phyloP scores from a whole-genome alignment of 1,284 basidiomycete species.

The Ceratobasidium sp. region DNA sequence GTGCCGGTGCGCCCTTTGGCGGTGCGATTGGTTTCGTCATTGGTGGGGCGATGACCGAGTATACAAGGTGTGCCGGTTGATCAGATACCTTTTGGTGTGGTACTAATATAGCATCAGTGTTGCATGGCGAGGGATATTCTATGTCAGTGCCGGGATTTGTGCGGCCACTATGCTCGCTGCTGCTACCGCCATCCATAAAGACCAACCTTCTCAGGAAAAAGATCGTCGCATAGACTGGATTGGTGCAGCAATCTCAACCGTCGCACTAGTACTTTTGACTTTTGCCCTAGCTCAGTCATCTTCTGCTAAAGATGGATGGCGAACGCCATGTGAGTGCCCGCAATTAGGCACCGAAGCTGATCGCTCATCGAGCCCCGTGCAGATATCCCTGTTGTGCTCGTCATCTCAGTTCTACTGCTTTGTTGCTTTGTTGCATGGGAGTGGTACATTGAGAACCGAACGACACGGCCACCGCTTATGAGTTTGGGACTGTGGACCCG shows the following conservation, averaged over 20 bases:
- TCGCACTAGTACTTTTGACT: constrained; percentile 81
- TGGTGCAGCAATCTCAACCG: constrained; percentile 80
- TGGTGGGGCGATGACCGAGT: constrained; percentile 80
- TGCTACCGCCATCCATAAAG: constrained; percentile 66
- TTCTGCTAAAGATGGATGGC: constrained; percentile 79
- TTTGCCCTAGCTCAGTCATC: constrained; percentile 85
- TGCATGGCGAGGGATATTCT: constrained; percentile 76
- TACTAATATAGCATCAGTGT: constrained; percentile 54
- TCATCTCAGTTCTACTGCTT: constrained; percentile 73
- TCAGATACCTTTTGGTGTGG: neutral
- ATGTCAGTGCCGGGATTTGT: constrained; percentile 69
- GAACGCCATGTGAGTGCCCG: constrained; percentile 72
- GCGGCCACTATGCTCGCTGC: constrained; percentile 67
- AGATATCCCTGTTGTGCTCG: constrained; percentile 70
- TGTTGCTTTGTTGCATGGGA: constrained; percentile 79
- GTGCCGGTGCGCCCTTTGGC: constrained; percentile 85
- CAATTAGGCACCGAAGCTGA: neutral
- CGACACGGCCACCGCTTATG: constrained; percentile 74
- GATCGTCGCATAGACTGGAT: constrained; percentile 85
- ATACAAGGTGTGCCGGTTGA: constrained; percentile 63
- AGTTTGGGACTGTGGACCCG: constrained; percentile 76
- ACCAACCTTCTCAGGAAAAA: constrained; percentile 55
- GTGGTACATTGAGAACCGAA: constrained; percentile 66
- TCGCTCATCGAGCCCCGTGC: neutral
- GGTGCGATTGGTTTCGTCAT: constrained; percentile 75